Evolutionary conservation across 192 early-diverging fungal species (phyloP), one percentile per base, ranked within the genome.

Genomic region (Gaertneriomyces sp.): DNA sequence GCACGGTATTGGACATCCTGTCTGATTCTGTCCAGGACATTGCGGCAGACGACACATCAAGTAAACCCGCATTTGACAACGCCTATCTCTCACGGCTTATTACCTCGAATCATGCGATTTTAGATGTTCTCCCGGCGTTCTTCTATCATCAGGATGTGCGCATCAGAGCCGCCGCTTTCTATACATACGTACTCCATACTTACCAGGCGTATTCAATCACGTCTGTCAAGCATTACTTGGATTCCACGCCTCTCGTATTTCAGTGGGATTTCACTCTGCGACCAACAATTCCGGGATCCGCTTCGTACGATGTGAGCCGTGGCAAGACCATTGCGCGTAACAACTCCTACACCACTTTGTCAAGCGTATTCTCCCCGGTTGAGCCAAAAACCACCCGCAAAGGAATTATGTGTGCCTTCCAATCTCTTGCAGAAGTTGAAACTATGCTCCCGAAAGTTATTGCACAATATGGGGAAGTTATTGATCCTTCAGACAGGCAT

Each of bases 181-280:
- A 96, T 84, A 93, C 94, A 11, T 99, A 99, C 71, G 91, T 92
- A 58, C 87, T 95, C 59, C 94, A 94, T 64, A 93, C 96, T 5
- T 96, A 97, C 87, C 93, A 98, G 71, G 93, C 94, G 44, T 99
- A 99, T 81, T 86, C 92, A 68, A 88, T 99, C 51, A 85, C 90
- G 43, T 89, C 88, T 58, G 87, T 96, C 74, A 74, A 73, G 45
- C 81, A 82, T 43, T 63, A 71, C 45, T 39, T 75, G 53, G 60
- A 67, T 4, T 42, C 53, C 3, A 61, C 50, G 50, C 68, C 76
- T 6, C 58, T 78, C 4, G 69, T 78, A 11, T 69, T 84, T 60
- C 68, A 74, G 53, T 84, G 82, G 82, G 72, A 78, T 40, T 82
- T 82, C 64, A 72, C 67, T 25, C 78, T 74, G 64, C 74, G 49